Conservation (phyloP, 805 yeast genomes). For the Spathaspora sp. region DNA sequence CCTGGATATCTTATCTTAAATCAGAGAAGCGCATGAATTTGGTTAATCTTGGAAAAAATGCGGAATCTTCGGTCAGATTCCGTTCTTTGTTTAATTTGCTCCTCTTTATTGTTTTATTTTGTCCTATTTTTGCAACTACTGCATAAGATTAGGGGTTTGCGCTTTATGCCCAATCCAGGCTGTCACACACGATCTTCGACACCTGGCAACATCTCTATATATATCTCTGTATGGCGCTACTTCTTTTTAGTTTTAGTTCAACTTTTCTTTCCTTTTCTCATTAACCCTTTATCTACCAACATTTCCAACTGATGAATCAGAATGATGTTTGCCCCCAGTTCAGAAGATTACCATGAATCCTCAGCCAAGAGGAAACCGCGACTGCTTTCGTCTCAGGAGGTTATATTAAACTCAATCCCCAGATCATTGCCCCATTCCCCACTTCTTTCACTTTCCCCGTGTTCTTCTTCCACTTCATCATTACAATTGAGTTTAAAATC, state of each 20-base stretch:
- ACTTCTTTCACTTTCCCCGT: neutral
- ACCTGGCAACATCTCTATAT: no score
- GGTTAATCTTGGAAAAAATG: neutral
- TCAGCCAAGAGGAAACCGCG: slow-evolving; percentile 30
- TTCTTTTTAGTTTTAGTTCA: neutral
- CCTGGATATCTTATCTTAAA: neutral
- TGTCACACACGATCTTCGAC: neutral
- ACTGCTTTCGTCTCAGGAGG: slow-evolving; percentile 36
- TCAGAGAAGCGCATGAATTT: neutral
- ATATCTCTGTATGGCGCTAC: no score
- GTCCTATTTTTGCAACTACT: neutral
- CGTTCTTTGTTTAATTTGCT: neutral
- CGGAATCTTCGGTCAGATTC: neutral
- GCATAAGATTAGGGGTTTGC: neutral
- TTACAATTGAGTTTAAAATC: neutral
- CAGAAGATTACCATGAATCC: slow-evolving; percentile 33
- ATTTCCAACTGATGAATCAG: slow-evolving; percentile 6
- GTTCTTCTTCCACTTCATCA: neutral
- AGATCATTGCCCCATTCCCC: slow-evolving; percentile 1
- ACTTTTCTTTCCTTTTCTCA: neutral
- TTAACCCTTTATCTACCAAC: neutral
- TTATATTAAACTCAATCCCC: slow-evolving; percentile 2
- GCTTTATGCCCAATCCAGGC: neutral
- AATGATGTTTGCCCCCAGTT: slow-evolving; percentile 12
- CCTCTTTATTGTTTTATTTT: neutral